Evolutionary conservation across 2,329 filamentous ascomycete genomes (phyloP), one percentile per base, ranked within the genome.

Genomic region (Diplodia intermedia): DNA sequence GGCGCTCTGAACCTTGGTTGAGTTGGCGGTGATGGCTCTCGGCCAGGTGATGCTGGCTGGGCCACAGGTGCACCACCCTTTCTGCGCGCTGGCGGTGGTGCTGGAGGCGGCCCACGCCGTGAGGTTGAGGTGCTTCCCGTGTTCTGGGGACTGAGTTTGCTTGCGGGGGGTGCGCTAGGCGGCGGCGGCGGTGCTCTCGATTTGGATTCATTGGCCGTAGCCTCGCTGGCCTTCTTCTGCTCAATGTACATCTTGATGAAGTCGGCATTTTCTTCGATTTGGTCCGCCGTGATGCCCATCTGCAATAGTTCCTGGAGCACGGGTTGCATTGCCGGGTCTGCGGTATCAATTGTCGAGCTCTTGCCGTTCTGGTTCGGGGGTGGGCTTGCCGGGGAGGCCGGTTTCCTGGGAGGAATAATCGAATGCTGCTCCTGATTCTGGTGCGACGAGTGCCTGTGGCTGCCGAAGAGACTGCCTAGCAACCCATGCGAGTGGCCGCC

Each of bases 1-100:
- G 95, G 95, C 9, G 92, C 94, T 71, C 89, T 86, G 82, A 97
- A 98, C 73, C 85, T 86, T 9, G 88, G 88, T 63, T 89, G 86
- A 20, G 89, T 88, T 14, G 92, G 91, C 15, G 90, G 82, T 31
- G 60, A 81, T 18, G 81, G 77, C 83, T 75, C 82, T n/a, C 82
- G 80, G 83, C 77, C 83, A 78, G 78, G 86, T 82, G 83, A 90
- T 7, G 82, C 79, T 29, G 79, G 79, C 69, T 78, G 75, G 60
- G 73, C 69, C 18, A 68, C 68, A 49, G 82, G 76, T 33, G 78
- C 78, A 12, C 74, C 75, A 61, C 75, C 73, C 14, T 76, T 78
- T 71, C 83, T 81, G 66, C 85, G 78, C 53, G 83, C 81, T 71
- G 83, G 83, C 20, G 85, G 85, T 52, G 85, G 88, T 15, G 88